phyloP scores from a whole-genome alignment of 352 stramenopile species.

The Phytopythium ostracodes region DNA sequence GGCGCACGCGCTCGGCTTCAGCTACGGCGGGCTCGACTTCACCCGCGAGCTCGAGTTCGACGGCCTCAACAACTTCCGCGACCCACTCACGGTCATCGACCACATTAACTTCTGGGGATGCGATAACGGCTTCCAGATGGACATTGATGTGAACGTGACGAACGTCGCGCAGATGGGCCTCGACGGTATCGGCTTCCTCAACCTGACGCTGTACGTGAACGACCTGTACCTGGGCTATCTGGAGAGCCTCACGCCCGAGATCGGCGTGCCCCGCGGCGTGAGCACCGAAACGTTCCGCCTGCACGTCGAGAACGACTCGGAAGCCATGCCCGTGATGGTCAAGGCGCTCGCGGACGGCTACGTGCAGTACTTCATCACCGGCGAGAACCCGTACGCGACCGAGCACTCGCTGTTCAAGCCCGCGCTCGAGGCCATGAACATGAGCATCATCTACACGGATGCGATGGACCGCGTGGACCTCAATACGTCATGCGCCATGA shows the following conservation, averaged over 20 bases:
- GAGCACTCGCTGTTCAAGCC: slow-evolving; percentile 34
- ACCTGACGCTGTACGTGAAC: slow-evolving; percentile 60
- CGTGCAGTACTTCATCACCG: slow-evolving; percentile 51
- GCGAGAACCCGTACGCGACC: slow-evolving; percentile 35
- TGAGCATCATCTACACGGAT: slow-evolving; percentile 57
- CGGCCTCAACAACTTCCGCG: slow-evolving; percentile 53
- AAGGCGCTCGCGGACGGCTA: slow-evolving; percentile 26
- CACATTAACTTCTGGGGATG: slow-evolving; percentile 49
- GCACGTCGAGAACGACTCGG: slow-evolving; percentile 17
- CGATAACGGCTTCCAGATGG: slow-evolving; percentile 32
- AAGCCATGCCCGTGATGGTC: slow-evolving; percentile 42
- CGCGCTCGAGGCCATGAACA: slow-evolving; percentile 40
- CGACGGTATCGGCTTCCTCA: slow-evolving; percentile 54
- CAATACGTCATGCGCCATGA: slow-evolving; percentile 26
- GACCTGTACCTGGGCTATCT: slow-evolving; percentile 60
- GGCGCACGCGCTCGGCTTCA: slow-evolving; percentile 45
- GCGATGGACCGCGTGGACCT: slow-evolving; percentile 23
- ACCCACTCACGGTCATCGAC: slow-evolving; percentile 44
- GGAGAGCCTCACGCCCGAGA: slow-evolving; percentile 25
- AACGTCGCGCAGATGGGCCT: slow-evolving; percentile 51
- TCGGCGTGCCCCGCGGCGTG: slow-evolving; percentile 39
- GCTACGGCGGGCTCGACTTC: slow-evolving; percentile 52
- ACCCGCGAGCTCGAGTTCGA: slow-evolving; percentile 41
- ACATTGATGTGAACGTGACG: slow-evolving; percentile 56
- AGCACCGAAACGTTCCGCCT: slow-evolving; percentile 29